Conservation (phyloP, 2,329 filamentous ascomycete genomes). For the Colletotrichum tropicicola region DNA sequence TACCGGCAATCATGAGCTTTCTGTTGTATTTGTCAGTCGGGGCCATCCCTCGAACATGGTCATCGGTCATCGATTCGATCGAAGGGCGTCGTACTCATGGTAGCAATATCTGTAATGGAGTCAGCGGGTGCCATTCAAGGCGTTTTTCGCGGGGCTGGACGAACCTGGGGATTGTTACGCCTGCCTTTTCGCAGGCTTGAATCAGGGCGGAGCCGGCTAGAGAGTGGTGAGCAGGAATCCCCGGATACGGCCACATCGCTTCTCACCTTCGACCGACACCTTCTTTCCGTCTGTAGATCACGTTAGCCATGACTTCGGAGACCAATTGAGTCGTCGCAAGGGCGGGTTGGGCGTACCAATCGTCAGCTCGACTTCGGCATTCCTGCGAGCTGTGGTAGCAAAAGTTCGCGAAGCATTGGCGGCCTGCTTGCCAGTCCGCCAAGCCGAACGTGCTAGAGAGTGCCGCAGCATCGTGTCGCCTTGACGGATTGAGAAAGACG, state of each 20-base stretch:
- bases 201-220: constrained; percentile 95
- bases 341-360: constrained; percentile 69
- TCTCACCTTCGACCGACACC: constrained; percentile 90
- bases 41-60: constrained; percentile 29
- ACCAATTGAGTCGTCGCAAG: constrained; percentile 39
- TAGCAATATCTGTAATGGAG: constrained; percentile 83
- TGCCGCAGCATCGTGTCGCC: constrained; percentile 75
- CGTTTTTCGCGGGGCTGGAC: constrained; percentile 35
- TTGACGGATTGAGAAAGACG: constrained; percentile 58
- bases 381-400: constrained; percentile 79
- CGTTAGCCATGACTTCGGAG: constrained; percentile 40
- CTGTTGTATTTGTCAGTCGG: constrained; percentile 60
- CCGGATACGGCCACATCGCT: constrained; percentile 29
- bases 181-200: constrained; percentile 98
- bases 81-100: constrained; percentile 78
- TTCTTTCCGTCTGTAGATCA: constrained; percentile 86
- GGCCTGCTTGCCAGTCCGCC: constrained; percentile 69
- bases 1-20: constrained; percentile 98
- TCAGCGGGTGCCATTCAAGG: constrained; percentile 32
- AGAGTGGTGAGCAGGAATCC: constrained; percentile 33
- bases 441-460: constrained; percentile 73
- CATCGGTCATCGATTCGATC: constrained; percentile 34
- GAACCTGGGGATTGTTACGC: constrained; percentile 85
- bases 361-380: constrained; percentile 95
- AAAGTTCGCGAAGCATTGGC: constrained; percentile 78